A percentile compares a stretch with the other conserved stretches of the same genome.
Evolutionary conservation across 2,329 filamentous ascomycete genomes (phyloP).

Genomic region (Trichoderma sp.): DNA sequence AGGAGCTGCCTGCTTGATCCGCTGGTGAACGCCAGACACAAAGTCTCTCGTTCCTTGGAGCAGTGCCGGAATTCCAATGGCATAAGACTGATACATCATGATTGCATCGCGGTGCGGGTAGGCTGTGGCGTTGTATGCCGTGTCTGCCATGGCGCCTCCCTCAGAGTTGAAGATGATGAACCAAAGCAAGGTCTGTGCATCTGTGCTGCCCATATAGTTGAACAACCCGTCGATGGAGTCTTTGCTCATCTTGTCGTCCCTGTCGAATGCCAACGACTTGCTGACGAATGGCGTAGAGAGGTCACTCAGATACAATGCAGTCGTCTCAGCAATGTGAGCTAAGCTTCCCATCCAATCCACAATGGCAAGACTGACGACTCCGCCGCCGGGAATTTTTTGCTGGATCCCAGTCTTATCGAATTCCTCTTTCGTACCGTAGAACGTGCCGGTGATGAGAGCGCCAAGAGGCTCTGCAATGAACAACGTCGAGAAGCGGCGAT

Average conservation of each 20-base stretch:
- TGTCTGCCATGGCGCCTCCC: conserved; percentile 58
- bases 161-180: conserved; percentile 60
- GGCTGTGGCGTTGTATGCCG: conserved; percentile 53
- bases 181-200: conserved; percentile 54
- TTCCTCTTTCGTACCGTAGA: conserved; percentile 57
- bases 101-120: conserved; percentile 63
- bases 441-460: conserved; percentile 56
- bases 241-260: conserved; percentile 46
- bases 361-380: conserved; percentile 44
- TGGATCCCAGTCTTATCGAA: conserved; percentile 51
- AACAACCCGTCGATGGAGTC: conserved; percentile 49
- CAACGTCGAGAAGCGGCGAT: conserved; percentile 56
- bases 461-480: conserved; percentile 54
- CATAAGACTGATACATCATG: conserved; percentile 63
- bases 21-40: conserved; percentile 48
- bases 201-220: conserved; percentile 47
- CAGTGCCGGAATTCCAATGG: conserved; percentile 47
- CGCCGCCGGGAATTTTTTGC: conserved; percentile 42
- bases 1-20: conserved; percentile 38
- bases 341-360: conserved; percentile 62
- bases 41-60: conserved; percentile 48
- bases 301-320: conserved; percentile 46
- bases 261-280: conserved; percentile 54
- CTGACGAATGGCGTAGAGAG: conserved; percentile 52
- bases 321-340: conserved; percentile 48